Evolutionary conservation across 2,329 filamentous ascomycete genomes (phyloP).

Genomic region (Diaporthe eres): DNA sequence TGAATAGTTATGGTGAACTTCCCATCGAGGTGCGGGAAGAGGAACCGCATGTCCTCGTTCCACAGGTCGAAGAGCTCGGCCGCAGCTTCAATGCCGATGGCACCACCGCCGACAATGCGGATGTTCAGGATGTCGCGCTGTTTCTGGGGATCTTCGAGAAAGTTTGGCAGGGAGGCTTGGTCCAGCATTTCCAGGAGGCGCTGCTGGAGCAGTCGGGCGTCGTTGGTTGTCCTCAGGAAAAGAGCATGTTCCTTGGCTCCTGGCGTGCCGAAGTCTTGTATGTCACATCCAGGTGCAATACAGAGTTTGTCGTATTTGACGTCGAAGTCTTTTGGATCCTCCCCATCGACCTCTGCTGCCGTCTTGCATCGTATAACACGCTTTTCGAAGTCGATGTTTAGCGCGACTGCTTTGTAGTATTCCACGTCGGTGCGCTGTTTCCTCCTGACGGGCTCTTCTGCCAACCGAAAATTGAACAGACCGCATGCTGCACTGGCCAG

Average conservation of each 20-base stretch:
- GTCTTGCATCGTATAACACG: slow-evolving; percentile 53
- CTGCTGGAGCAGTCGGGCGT: slow-evolving; percentile 52
- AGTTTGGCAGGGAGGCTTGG: slow-evolving; percentile 45
- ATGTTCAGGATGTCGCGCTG: slow-evolving; percentile 54
- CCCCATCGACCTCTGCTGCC: slow-evolving; percentile 48
- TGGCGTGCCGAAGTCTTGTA: slow-evolving; percentile 56
- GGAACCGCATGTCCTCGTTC: slow-evolving; percentile 52
- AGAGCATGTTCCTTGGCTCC: slow-evolving; percentile 55
- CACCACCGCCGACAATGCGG: slow-evolving; percentile 57
- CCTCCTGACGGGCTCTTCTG: slow-evolving; percentile 59
- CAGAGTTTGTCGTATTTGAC: slow-evolving; percentile 58
- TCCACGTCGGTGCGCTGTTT: slow-evolving; percentile 48
- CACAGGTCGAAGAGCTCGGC: slow-evolving; percentile 60
- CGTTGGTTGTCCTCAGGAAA: slow-evolving; percentile 54
- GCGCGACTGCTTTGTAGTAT: slow-evolving; percentile 57
- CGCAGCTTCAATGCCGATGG: slow-evolving; percentile 58
- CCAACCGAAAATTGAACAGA: slow-evolving; percentile 60
- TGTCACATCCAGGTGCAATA: slow-evolving; percentile 57
- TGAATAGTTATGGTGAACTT: slow-evolving; percentile 58
- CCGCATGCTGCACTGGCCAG: slow-evolving; percentile 60
- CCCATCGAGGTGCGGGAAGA: slow-evolving; percentile 57
- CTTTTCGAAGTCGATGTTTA: slow-evolving; percentile 54
- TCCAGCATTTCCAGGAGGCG: slow-evolving; percentile 50
- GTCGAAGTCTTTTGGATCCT: slow-evolving; percentile 50
- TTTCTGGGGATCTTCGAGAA: slow-evolving; percentile 45